Percentiles rank a stretch among this genome's conserved stretches.
phyloP scores from a whole-genome alignment of 441 rosid genomes.

The Populus hybrid region DNA sequence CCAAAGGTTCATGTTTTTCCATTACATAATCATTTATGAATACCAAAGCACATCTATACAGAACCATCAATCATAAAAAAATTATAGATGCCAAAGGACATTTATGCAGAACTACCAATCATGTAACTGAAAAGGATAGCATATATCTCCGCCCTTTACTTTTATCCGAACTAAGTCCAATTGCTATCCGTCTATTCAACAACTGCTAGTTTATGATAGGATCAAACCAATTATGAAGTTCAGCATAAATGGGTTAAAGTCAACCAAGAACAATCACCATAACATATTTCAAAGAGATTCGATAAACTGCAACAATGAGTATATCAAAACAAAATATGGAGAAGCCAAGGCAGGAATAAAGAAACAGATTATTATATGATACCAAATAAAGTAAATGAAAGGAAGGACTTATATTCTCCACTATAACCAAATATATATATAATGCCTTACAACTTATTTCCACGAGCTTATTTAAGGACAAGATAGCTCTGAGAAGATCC shows the following conservation, averaged over 20 bases:
- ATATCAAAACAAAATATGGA: constrained; percentile 9
- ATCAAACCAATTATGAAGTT: not conserved
- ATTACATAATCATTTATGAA: not conserved
- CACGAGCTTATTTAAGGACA: constrained; percentile 50
- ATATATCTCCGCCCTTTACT: not conserved
- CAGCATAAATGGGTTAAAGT: not conserved
- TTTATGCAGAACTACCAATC: not conserved
- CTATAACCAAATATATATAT: constrained; percentile 39
- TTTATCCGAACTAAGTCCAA: not conserved
- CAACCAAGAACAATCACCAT: constrained; percentile 4
- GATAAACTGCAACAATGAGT: not conserved
- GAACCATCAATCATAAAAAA: not conserved
- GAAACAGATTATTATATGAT: constrained; percentile 12
- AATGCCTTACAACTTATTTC: constrained; percentile 42
- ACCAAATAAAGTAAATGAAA: constrained; percentile 30
- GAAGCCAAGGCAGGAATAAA: constrained; percentile 15
- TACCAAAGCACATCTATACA: not conserved
- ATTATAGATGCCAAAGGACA: not conserved
- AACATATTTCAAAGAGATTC: not conserved
- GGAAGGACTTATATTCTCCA: constrained; percentile 45
- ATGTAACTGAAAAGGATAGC: not conserved
- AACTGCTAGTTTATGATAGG: not conserved
- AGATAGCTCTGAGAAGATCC: constrained; percentile 31
- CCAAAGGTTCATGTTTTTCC: not conserved
- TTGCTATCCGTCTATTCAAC: not conserved